Evolutionary conservation across 2,329 filamentous ascomycete genomes (phyloP).

Genomic region (Bipolaris bicolor): DNA sequence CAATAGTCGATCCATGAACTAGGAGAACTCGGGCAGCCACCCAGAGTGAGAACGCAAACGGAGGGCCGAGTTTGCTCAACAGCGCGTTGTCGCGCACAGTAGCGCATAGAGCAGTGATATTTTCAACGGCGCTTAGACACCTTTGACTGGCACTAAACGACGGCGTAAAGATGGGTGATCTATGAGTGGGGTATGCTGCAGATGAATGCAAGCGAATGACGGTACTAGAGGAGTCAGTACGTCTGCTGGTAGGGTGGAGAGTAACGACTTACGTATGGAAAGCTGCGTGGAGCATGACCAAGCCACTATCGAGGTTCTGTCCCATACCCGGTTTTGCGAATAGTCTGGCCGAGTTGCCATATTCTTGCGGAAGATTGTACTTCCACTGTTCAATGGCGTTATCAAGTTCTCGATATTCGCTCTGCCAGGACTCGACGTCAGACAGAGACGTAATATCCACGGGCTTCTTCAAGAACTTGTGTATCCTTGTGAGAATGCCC

Average conservation of each 20-base stretch:
- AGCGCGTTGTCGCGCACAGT: constrained; percentile 77
- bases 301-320: constrained; percentile 77
- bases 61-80: constrained; percentile 81
- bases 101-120: constrained; percentile 75
- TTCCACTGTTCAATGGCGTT: constrained; percentile 82
- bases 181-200: constrained; percentile 87
- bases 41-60: constrained; percentile 92
- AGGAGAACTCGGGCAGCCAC: constrained; percentile 85
- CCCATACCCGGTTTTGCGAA: constrained; percentile 66
- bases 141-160: constrained; percentile 85
- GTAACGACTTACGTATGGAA: constrained; percentile 74
- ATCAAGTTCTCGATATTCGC: constrained; percentile 84
- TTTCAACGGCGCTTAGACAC: constrained; percentile 75
- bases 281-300: constrained; percentile 90
- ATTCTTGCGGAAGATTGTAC: constrained; percentile 79
- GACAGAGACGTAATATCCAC: constrained; percentile 84
- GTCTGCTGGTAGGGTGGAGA: neutral
- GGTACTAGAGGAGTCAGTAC: constrained; percentile 57
- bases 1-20: constrained; percentile 88
- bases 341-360: constrained; percentile 80
- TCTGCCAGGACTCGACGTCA: constrained; percentile 90
- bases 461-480: constrained; percentile 85
- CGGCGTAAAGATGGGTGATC: constrained; percentile 86
- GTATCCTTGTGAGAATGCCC: constrained; percentile 84
- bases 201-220: constrained; percentile 91